Evolutionary conservation across 164 flowering plant species (phyloP), one percentile per base, ranked within the genome.

Genomic region (Aristolochia contorta): DNA sequence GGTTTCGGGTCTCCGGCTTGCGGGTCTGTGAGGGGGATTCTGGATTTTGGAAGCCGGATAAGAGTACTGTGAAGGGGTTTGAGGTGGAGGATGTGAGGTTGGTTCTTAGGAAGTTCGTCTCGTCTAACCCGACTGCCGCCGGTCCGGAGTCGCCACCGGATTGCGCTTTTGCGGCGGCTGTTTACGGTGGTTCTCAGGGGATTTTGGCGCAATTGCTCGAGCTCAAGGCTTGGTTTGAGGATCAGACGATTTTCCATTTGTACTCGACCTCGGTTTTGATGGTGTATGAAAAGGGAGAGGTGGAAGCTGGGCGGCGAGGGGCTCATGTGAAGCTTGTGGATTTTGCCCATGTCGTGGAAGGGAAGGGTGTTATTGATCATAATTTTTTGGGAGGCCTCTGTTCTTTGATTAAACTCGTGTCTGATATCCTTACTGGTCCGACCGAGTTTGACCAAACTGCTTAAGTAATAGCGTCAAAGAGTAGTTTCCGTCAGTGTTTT

Each of bases 301-400:
- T 64, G 3, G 54, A 68, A 57, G 37, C 69, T 16, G 82, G 88
- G 18, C 59, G 32, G 59, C 64, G 78, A 2, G 52, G 66, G 49
- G 72, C 87, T 12, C 75, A 68, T 64, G 72, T 89, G 30, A 92
- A 89, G 78, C 88, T 92, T 23, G 67, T 92, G 54, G 98, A 89
- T 76, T 92, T 92, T 63, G 93, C 96, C 0, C 98, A 92, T 77
- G 89, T 80, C 48, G 56, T 72, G 54, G 89, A 85, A 20, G 95
- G 84, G 3, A 52, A 64, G 52, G 95, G 93, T 56, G 77, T 83
- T 15, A 87, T 92, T 61, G 98, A 92, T 68, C 98, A 89, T 67
- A 92, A 92, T 68, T 91, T 92, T 72, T 72, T 89, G 72, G 96
- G 93, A 20, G 98, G 98, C 3, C 84, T 92, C 19, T 92, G 98